Base-by-base conservation (phyloP, 257 asterid genomes). In the Craterostigma plantagineum region DNA sequence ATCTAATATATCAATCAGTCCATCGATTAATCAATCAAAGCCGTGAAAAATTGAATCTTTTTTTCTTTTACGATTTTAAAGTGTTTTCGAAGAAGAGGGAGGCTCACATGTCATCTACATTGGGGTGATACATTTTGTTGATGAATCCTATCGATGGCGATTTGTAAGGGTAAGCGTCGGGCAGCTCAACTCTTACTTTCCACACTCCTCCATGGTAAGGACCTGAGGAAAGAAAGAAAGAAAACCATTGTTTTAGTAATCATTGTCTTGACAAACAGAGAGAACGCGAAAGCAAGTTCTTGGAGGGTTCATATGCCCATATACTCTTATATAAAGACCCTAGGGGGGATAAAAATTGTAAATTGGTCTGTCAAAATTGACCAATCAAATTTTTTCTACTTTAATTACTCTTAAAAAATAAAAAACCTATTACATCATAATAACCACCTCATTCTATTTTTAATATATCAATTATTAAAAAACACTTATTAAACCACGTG, bases 101-200 rank as follows among this genome's bases (percentile, higher is more conserved):
- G n/a, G n/a, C 96, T 62, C 63, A 83, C 99, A 69, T 75, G 71
- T 90, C 99, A 57, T 90, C 99, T 50, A 90, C 94, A 65, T 90
- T 90, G 27, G 99, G 99, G 66, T 90, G 99, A 71, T 75, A 90
- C 41, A 90, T 73, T 73, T 77, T 90, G 73, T 90, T 90, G 23
- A 78, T 68, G 51, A 83, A 90, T 39, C 99, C 96, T 56, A 90
- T 80, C 7, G 99, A 83, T 35, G 99, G 99, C 62, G 99, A 84
- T 65, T 80, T 90, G 64, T 83, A 90, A 0, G 99, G 99, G 56
- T 90, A 90, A 51, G 94, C 91, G 65, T 80, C 99, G 0, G 99
- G 96, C 52, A 90, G 94, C 72, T 84, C 94, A 65, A 90, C 99
- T 60, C 85, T 79, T 58, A 90, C 36, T 62, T 85, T 90, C 99